phyloP scores from a whole-genome alignment of 164 flowering plant species.

The Aristolochia contorta region DNA sequence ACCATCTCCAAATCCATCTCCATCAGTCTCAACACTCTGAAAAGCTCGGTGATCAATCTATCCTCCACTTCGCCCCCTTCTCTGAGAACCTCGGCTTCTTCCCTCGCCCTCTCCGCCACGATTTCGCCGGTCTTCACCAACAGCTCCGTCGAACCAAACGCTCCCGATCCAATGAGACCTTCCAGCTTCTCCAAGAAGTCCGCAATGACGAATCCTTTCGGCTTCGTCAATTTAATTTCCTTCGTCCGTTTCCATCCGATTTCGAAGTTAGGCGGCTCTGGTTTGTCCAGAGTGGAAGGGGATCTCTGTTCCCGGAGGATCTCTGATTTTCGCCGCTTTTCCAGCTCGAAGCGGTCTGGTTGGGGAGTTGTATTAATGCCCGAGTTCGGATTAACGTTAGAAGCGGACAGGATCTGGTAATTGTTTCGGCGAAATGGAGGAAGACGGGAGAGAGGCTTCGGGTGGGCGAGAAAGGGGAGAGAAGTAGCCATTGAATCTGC shows the following conservation, averaged over 20 bases:
- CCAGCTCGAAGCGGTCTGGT: constrained; percentile 34
- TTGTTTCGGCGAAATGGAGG: too few relatives aligned
- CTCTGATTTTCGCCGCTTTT: constrained; percentile 48
- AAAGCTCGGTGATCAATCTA: constrained; percentile 68
- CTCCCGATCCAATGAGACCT: constrained; percentile 44
- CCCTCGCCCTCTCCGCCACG: constrained; percentile 74
- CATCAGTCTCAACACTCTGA: constrained; percentile 65
- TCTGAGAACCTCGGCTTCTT: constrained; percentile 71
- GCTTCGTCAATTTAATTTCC: constrained; percentile 51
- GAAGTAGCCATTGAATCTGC: too few relatives aligned
- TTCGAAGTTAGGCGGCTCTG: constrained; percentile 68
- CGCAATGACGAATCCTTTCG: constrained; percentile 57
- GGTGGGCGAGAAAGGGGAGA: too few relatives aligned
- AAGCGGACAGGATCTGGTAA: not conserved
- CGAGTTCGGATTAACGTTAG: constrained; percentile 27
- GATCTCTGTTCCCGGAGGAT: constrained; percentile 42
- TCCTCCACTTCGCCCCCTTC: constrained; percentile 86
- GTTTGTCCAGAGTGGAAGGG: constrained; percentile 22
- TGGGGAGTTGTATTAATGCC: constrained; percentile 12
- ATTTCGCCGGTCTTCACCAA: constrained; percentile 68
- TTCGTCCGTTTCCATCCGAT: constrained; percentile 91
- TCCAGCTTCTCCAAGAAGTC: constrained; percentile 73
- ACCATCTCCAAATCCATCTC: constrained; percentile 93
- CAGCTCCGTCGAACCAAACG: constrained; percentile 57
- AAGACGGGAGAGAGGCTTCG: too few relatives aligned